phyloP scores from a whole-genome alignment of 2,329 filamentous ascomycete species.

The Cytospora paraplurivora region DNA sequence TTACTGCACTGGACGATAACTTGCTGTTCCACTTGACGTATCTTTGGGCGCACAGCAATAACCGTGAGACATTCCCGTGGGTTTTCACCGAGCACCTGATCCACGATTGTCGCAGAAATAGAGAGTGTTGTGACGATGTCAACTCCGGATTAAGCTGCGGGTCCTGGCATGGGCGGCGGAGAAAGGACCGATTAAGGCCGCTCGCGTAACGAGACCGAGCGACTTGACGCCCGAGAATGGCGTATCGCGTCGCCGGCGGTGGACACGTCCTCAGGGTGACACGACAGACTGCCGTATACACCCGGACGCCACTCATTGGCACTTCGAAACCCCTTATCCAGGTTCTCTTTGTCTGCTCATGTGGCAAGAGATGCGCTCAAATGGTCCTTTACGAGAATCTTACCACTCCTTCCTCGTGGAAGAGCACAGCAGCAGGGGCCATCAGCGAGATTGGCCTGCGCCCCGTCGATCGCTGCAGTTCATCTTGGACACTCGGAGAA shows the following conservation, averaged over 20 bases:
- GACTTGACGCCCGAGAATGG: slow-evolving; percentile 17
- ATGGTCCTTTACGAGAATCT: slow-evolving; percentile 6
- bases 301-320: neutral
- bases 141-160: neutral
- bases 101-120: neutral
- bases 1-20: slow-evolving; percentile 13
- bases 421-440: neutral
- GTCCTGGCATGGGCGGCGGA: neutral
- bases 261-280: slow-evolving; percentile 10
- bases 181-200: slow-evolving; percentile 3
- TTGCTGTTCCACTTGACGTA: slow-evolving; percentile 8
- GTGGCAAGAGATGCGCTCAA: slow-evolving; percentile 7
- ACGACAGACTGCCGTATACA: neutral
- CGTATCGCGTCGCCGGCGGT: neutral
- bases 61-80: slow-evolving; percentile 11
- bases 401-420: neutral
- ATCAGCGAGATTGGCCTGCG: neutral
- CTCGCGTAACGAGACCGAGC: slow-evolving; percentile 13
- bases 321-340: neutral
- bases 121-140: neutral
- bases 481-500: slow-evolving; percentile 12
- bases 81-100: slow-evolving; percentile 10
- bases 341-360: neutral
- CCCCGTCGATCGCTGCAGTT: slow-evolving; percentile 21
- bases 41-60: slow-evolving; percentile 11